Conservation (phyloP, 2,329 filamentous ascomycete genomes). For the Capronia epimyces region DNA sequence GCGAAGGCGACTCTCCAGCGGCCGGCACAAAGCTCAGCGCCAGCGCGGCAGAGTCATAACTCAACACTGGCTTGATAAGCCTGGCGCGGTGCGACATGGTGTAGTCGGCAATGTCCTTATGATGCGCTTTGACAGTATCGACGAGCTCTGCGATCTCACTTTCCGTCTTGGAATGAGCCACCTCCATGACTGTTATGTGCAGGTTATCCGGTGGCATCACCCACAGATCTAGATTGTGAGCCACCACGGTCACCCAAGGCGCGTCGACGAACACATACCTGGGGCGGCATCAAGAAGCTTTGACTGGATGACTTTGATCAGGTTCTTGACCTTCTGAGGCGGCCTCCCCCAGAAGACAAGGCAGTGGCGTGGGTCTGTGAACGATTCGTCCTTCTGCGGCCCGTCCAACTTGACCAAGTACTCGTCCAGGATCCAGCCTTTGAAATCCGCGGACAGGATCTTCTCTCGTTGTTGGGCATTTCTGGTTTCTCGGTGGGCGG, state of each 20-base stretch:
- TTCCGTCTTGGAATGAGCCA: conserved; percentile 71
- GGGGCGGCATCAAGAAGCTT: conserved; percentile 61
- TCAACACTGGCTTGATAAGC: conserved; percentile 74
- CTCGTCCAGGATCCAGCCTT: conserved; percentile 68
- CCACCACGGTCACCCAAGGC: neutral
- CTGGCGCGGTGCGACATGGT: conserved; percentile 63
- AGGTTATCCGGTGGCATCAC: conserved; percentile 72
- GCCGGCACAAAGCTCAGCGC: conserved; percentile 84
- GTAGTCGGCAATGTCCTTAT: conserved; percentile 49
- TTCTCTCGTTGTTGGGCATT: conserved; percentile 71
- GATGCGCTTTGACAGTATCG: conserved; percentile 48
- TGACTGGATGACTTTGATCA: conserved; percentile 65
- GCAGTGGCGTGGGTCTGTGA: conserved; percentile 70
- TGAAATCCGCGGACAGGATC: conserved; percentile 61
- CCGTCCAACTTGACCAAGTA: conserved; percentile 66
- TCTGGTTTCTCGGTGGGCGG: conserved; percentile 65
- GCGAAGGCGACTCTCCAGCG: conserved; percentile 49
- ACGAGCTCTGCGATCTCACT: conserved; percentile 63
- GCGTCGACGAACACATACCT: conserved; percentile 49
- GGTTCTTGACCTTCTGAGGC: conserved; percentile 60
- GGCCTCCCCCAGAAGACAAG: conserved; percentile 86
- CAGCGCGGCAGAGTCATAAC: conserved; percentile 77
- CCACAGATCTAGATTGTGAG: conserved; percentile 61
- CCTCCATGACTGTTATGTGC: conserved; percentile 79
- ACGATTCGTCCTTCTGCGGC: conserved; percentile 59